Conservation (phyloP, 176 grass and related monocot genomes). For the Triticum monococcum region DNA sequence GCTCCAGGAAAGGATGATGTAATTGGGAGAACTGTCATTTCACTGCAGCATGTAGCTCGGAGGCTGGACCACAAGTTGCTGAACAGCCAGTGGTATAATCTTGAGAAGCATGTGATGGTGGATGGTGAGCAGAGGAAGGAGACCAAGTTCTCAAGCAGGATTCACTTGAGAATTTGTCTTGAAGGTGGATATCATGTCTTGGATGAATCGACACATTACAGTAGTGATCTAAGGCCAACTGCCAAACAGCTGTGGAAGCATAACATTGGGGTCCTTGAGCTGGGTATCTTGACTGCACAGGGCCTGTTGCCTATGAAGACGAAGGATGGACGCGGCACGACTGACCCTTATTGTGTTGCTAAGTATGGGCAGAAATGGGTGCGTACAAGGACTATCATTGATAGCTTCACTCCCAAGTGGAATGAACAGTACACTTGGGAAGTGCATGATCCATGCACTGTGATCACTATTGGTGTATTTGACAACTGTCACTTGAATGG, state of each 20-base stretch:
- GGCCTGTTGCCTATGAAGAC: slow-evolving; percentile 68
- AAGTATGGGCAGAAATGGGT: slow-evolving; percentile 83
- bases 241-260: slow-evolving; percentile 67
- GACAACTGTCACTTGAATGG: slow-evolving; percentile 68
- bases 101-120: slow-evolving; percentile 67
- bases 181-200: slow-evolving; percentile 79
- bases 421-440: slow-evolving; percentile 82
- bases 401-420: slow-evolving; percentile 66
- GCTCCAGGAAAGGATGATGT: slow-evolving; percentile 64
- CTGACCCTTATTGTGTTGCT: slow-evolving; percentile 70
- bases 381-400: slow-evolving; percentile 66
- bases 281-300: slow-evolving; percentile 64
- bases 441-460: slow-evolving; percentile 67
- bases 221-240: slow-evolving; percentile 74
- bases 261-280: slow-evolving; percentile 62
- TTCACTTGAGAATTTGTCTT: slow-evolving; percentile 64
- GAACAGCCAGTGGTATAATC: slow-evolving; percentile 49
- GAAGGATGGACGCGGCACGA: slow-evolving; percentile 73
- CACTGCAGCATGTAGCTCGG: slow-evolving; percentile 51
- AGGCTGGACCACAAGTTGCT: slow-evolving; percentile 49
- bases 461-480: slow-evolving; percentile 70
- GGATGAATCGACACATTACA: slow-evolving; percentile 76
- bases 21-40: slow-evolving; percentile 46
- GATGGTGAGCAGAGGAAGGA: slow-evolving; percentile 66
- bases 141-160: slow-evolving; percentile 62